phyloP scores from a whole-genome alignment of 2,329 filamentous ascomycete species.

The Macrophomina pseudophaseolina region DNA sequence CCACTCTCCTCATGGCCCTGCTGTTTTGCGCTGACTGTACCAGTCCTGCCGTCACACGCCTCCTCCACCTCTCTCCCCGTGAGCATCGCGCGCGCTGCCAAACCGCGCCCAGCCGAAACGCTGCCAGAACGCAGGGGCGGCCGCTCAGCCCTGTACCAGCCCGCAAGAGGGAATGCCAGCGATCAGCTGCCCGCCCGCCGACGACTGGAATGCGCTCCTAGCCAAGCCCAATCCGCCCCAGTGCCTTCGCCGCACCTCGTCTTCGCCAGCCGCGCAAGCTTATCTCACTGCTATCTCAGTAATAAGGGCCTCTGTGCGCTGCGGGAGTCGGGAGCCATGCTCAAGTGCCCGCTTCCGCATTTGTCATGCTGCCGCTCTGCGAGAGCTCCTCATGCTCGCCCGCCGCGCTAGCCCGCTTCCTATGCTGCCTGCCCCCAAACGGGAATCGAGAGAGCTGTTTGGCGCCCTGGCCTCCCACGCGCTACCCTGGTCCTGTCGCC shows the following conservation, averaged over 20 bases:
- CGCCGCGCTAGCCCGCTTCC: conserved; percentile 5
- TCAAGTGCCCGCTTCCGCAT: conserved; percentile 14
- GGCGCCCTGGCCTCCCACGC: conserved; percentile 16
- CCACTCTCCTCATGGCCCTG: not conserved
- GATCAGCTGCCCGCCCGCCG: conserved; percentile 7
- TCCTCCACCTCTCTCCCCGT: not conserved
- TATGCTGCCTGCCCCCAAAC: conserved; percentile 1
- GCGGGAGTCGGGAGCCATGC: conserved; percentile 8
- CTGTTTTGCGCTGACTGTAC: conserved; percentile 17
- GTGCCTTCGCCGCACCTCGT: conserved; percentile 8
- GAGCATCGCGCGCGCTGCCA: not conserved
- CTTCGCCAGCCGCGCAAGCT: conserved; percentile 13
- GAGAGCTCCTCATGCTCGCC: not conserved
- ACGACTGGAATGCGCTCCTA: conserved; percentile 8
- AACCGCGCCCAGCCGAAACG: not conserved
- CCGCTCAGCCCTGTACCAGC: conserved; percentile 10
- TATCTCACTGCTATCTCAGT: not conserved
- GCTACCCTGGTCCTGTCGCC: not conserved
- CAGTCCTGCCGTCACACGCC: conserved; percentile 12
- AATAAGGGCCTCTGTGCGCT: not conserved
- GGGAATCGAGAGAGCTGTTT: conserved; percentile 1
- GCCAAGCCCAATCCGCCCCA: not conserved
- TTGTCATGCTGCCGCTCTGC: conserved; percentile 1
- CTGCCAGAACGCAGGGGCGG: conserved; percentile 15
- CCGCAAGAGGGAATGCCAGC: conserved; percentile 14